These are phyloP conservation scores for Achaetomium macrosporum DNA, from an alignment of 2,329 filamentous ascomycete species.

Conservation along the genomic window DNA sequence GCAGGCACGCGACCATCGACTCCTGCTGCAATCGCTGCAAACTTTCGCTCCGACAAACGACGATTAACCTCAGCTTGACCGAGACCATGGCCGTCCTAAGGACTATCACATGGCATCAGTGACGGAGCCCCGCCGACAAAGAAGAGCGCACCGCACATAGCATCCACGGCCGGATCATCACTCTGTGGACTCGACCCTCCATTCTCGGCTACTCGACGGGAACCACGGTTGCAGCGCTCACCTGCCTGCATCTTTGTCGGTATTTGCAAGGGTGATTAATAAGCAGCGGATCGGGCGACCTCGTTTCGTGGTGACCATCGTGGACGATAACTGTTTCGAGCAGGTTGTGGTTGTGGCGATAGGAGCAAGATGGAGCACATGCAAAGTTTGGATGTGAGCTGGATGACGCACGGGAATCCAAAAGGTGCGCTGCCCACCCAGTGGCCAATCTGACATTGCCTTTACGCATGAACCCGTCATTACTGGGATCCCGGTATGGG, in stretches of 20 bases:
- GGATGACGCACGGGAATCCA: constrained; percentile 75
- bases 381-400: constrained; percentile 80
- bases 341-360: constrained; percentile 1
- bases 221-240: background rate
- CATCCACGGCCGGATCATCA: background rate
- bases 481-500: background rate
- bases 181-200: background rate
- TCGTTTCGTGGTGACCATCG: background rate
- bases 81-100: constrained; percentile 20
- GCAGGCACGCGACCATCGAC: constrained; percentile 3
- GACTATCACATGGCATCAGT: constrained; percentile 17
- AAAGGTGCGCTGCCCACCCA: constrained; percentile 58
- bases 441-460: background rate
- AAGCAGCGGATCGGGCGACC: background rate
- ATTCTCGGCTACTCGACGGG: background rate
- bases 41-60: background rate
- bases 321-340: background rate
- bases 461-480: background rate
- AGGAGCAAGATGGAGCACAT: constrained; percentile 63
- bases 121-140: constrained; percentile 18
- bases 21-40: background rate
- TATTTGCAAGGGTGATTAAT: background rate
- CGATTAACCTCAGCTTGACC: background rate
- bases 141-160: background rate
- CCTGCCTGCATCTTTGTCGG: background rate